These are phyloP conservation scores for Megacollybia platyphylla DNA, from an alignment of 1,284 basidiomycete genomes.

Conservation along the genomic window DNA sequence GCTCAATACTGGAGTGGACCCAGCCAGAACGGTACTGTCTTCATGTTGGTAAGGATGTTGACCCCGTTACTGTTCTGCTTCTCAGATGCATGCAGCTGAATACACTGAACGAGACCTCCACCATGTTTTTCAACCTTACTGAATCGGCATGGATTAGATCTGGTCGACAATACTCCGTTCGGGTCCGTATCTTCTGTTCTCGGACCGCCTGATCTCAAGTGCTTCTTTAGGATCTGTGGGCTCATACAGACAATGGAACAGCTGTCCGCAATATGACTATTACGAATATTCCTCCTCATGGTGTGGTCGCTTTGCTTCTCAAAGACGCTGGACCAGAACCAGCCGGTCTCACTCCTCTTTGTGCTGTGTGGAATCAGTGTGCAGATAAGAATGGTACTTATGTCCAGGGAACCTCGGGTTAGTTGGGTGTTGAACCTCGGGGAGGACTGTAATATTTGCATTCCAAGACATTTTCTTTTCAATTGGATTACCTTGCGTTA, in stretches of 20 bases:
- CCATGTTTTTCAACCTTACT: slow-evolving; percentile 45
- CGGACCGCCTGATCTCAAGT: not conserved
- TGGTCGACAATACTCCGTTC: slow-evolving; percentile 42
- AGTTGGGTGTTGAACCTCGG: no score
- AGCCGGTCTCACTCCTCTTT: slow-evolving; percentile 22
- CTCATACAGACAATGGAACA: slow-evolving; percentile 48
- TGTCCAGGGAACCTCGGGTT: not conserved
- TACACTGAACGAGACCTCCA: slow-evolving; percentile 31
- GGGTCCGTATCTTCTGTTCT: slow-evolving; percentile 21
- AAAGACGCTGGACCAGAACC: slow-evolving; percentile 48
- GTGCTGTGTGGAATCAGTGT: slow-evolving; percentile 22
- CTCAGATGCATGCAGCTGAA: slow-evolving; percentile 21
- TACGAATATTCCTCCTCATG: slow-evolving; percentile 36
- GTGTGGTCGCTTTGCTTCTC: slow-evolving; percentile 42
- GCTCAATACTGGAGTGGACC: slow-evolving; percentile 43
- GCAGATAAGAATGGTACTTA: slow-evolving; percentile 7
- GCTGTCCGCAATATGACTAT: slow-evolving; percentile 41
- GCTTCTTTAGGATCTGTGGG: slow-evolving; percentile 38
- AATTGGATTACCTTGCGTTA: no score
- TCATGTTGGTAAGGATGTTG: slow-evolving; percentile 31
- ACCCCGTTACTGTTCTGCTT: not conserved
- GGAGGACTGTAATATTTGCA: no score
- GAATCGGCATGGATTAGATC: slow-evolving; percentile 56
- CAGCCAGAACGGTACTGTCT: slow-evolving; percentile 33
- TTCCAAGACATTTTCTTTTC: no score